Percentiles rank a stretch among this genome's conserved stretches.
These are phyloP conservation scores for Coniferiporia weirii DNA, from an alignment of 1,284 basidiomycete genomes.

Conservation along the genomic window DNA sequence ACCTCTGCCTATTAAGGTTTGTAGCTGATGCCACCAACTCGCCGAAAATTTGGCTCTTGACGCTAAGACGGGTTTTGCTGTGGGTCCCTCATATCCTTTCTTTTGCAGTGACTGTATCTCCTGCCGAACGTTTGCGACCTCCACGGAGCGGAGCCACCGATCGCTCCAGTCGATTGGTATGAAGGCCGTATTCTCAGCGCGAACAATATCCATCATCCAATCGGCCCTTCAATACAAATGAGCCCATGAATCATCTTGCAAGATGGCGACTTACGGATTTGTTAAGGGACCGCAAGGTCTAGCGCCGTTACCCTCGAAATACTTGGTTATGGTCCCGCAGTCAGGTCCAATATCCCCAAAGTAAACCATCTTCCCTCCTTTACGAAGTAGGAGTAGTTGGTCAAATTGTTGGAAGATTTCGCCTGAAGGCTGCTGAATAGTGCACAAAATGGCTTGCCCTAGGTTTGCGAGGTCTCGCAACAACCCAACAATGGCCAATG, in stretches of 20 bases:
- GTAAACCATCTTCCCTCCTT: slow-evolving; percentile 73
- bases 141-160: slow-evolving; percentile 38
- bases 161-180: slow-evolving; percentile 43
- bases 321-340: slow-evolving; percentile 52
- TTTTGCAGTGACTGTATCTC: slow-evolving; percentile 37
- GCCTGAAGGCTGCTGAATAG: slow-evolving; percentile 67
- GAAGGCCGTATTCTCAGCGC: slow-evolving; percentile 37
- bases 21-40: slow-evolving; percentile 41
- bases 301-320: slow-evolving; percentile 64
- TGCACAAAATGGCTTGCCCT: slow-evolving; percentile 75
- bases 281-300: slow-evolving; percentile 32
- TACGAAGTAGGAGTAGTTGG: slow-evolving; percentile 47
- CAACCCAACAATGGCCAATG: slow-evolving; percentile 81
- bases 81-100: slow-evolving; percentile 28
- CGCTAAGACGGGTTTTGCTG: slow-evolving; percentile 2
- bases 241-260: background rate
- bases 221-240: slow-evolving; percentile 28
- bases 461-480: slow-evolving; percentile 77
- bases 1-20: slow-evolving; percentile 45
- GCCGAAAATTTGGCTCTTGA: slow-evolving; percentile 42
- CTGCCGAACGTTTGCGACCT: slow-evolving; percentile 28
- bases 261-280: slow-evolving; percentile 34
- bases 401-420: slow-evolving; percentile 72
- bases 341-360: slow-evolving; percentile 70
- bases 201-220: slow-evolving; percentile 43